phyloP scores from a whole-genome alignment of 2,329 filamentous ascomycete genomes.

The Calonectria pauciramosa region DNA sequence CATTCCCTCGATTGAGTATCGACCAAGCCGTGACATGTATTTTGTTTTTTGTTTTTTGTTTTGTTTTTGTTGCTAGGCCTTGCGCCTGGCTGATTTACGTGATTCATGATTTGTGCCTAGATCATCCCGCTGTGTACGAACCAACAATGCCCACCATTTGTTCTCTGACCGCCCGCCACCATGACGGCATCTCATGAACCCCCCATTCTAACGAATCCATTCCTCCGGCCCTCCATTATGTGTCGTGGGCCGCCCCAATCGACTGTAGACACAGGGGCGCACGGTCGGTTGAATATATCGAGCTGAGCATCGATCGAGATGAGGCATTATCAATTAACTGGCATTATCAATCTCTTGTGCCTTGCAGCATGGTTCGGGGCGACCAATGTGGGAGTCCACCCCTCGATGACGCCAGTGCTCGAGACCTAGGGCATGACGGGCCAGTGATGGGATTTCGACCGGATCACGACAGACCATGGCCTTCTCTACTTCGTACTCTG shows the following conservation, averaged over 20 bases:
- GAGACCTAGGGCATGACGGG: constrained; percentile 26
- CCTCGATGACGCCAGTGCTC: constrained; percentile 31
- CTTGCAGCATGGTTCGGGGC: constrained; percentile 28
- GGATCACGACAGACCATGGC: constrained; percentile 1
- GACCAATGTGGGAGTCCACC: constrained; percentile 32
- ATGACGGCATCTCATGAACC: not conserved
- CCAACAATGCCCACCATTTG: not conserved
- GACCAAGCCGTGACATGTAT: not conserved
- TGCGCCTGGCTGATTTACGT: not conserved
- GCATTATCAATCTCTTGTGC: constrained; percentile 42
- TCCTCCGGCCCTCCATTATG: not conserved
- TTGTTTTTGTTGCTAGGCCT: too few species aligned
- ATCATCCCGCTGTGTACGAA: constrained; percentile 1
- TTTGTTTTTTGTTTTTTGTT: too few species aligned
- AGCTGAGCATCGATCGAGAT: constrained; percentile 30
- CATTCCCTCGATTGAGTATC: not conserved
- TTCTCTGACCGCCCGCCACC: not conserved
- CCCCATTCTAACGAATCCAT: not conserved
- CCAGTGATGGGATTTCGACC: not conserved
- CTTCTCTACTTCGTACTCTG: constrained; percentile 16
- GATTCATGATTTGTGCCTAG: not conserved
- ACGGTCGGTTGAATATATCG: constrained; percentile 15
- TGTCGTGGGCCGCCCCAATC: not conserved
- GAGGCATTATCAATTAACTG: constrained; percentile 45
- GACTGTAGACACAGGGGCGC: not conserved